Base-by-base conservation (phyloP, 2,329 filamentous ascomycete genomes). In the Aspergillus intermedius region DNA sequence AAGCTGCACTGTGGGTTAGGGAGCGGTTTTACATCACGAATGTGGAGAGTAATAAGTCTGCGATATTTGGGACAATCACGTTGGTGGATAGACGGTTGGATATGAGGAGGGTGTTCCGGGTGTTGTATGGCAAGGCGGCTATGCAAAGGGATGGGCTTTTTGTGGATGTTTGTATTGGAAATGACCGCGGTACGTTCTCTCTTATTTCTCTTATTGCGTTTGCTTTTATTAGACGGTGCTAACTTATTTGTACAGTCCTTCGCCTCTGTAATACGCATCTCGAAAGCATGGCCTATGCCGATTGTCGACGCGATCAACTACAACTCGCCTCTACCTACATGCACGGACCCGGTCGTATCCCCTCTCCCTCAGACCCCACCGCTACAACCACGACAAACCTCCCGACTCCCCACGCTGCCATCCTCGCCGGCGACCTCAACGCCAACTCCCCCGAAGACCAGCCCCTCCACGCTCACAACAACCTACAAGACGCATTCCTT, bases 241-340 rank as follows among this genome's bases (percentile, higher is more conserved):
- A 22, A 22, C 4, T 22, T 21, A 21, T n/a, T 19, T 19, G 17
- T 22, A 5, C 21, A 62, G 17, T 61, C 0, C 53, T 81, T 5
- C 71, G 78, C 3, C 56, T 82, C 3, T 79, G 78, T 61, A 80
- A 80, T 57, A 75, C 74, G 0, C 80, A 83, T 56, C 74, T 82
- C 3, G 80, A 82, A 58, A 80, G 76, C 2, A 63, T 82, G 13
- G 66, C 70, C 0, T 63, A 72, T 0, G 60, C 76, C 0, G 77
- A 78, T 0, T 61, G 71, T 15, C 71, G 79, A 0, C 76, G 76
- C 0, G 55, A 63, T 0, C 79, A 82, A 56, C 61, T 82, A 46
- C 57, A 65, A 19, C 54, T 71, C 7, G 71, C 75, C 3, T 71
- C 74, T 0, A 51, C 58, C 42, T 70, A 74, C 49, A 69, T 82